These are phyloP conservation scores for Lenwebbia sp. DNA, from an alignment of 345 rosid genomes.

Conservation along the genomic window DNA sequence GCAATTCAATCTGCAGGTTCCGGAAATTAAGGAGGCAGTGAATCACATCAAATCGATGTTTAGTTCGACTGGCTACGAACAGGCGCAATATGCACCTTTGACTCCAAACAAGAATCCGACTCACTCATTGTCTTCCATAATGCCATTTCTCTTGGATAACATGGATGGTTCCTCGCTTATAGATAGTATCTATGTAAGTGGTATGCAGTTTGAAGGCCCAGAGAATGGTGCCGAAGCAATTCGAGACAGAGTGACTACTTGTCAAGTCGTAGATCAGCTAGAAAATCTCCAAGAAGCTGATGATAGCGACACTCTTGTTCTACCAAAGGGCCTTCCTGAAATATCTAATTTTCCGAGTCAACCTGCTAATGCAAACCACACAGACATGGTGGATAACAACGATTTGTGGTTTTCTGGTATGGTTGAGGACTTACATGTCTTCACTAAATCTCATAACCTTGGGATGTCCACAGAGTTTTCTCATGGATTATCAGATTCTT, in stretches of 20 bases:
- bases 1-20: neutral
- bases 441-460: neutral
- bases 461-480: conserved; percentile 18
- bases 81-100: neutral
- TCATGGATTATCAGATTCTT: conserved; percentile 3
- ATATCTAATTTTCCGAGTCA: neutral
- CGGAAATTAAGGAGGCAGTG: neutral
- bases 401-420: neutral
- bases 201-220: neutral
- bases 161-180: conserved; percentile 3
- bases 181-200: neutral
- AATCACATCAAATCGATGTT: conserved; percentile 20
- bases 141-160: conserved; percentile 6
- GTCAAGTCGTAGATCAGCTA: neutral
- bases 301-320: neutral
- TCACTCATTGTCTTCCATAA: conserved; percentile 1
- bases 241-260: neutral
- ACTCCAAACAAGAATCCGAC: conserved; percentile 5
- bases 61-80: neutral
- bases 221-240: neutral
- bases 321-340: neutral
- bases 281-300: neutral
- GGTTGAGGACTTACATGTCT: neutral
- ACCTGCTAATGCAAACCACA: neutral
- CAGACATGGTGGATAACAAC: neutral